These are phyloP conservation scores for Climacium dendroides DNA, from an alignment of 225 moss, liverwort and hornwort genomes.

Conservation along the genomic window DNA sequence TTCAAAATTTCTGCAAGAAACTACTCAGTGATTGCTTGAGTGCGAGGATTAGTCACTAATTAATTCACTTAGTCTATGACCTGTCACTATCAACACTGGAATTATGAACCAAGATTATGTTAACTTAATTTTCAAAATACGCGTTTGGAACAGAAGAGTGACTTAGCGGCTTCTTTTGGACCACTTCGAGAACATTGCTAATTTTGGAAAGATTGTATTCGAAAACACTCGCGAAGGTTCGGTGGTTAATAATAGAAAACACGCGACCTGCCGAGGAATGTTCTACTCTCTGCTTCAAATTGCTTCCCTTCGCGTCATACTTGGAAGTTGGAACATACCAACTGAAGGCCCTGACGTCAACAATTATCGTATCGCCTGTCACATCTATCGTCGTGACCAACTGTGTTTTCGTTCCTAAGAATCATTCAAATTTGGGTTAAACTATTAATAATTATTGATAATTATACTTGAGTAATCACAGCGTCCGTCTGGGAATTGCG, in stretches of 20 bases:
- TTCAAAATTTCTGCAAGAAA: not conserved
- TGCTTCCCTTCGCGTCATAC: not conserved
- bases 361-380: not conserved
- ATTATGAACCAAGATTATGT: not conserved
- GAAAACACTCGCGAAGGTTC: not conserved
- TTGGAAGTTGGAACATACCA: not conserved
- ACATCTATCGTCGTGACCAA: not conserved
- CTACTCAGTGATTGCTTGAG: not conserved
- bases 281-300: not conserved
- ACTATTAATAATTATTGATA: too few relatives aligned
- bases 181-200: not conserved
- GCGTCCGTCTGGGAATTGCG: not conserved
- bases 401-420: not conserved
- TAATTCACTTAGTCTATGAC: not conserved
- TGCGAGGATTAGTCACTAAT: not conserved
- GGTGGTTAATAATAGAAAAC: not conserved
- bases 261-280: not conserved
- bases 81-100: not conserved
- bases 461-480: not conserved
- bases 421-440: not conserved
- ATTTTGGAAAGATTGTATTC: not conserved
- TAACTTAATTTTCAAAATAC: not conserved
- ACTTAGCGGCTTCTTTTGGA: not conserved
- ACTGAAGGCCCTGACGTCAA: not conserved
- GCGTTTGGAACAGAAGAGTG: not conserved